Evolutionary conservation across 208 protist genomes (phyloP), one percentile per base, ranked within the genome.

Genomic region (Trypanosoma vivax): DNA sequence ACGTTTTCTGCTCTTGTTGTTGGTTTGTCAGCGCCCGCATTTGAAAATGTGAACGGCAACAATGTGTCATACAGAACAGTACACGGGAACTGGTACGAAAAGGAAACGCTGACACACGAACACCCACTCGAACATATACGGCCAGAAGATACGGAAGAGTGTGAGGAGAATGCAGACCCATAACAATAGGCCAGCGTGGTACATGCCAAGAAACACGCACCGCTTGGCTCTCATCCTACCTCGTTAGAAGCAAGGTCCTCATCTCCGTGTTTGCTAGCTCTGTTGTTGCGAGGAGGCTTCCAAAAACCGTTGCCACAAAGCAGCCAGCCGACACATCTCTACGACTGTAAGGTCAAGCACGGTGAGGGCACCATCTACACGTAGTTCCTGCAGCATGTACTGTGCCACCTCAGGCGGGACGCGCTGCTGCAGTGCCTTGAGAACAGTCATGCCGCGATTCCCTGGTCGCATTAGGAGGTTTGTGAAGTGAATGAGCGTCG

Each of bases 371-470:
- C 82, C 88, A 45, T 95, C 88, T 41, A 92, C 65, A n/a, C 80
- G 70, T 48, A 78, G 16, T 53, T 92, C 81, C 55, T 91, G 88
- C 49, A 91, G 50, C 54, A 95, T 77, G 55, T 89, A 90, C 55
- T 88, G 76, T 43, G 76, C 82, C 39, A 95, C 74, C 59, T 88
- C 81, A 2, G 60, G 50, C 14, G 88, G 88, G 14, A 87, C 53
- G 31, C 74, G 73, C 35, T 55, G 50, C 35, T 52, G 39, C 40
- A 95, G 66, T 13, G 84, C 76, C 65, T 89, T 92, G 50, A 81
- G 56, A 38, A 91, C 65, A 16, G 72, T 76, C 30, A 54, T 55
- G 1, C 81, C 79, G 3, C 83, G 80, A 14, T 72, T 45, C 5
- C 82, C 79, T 1, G 80, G 74, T 40, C 72, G 72, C 80, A 92